These are phyloP conservation scores for Tephrocybe rancida DNA, from an alignment of 768 basidiomycete species.

Conservation along the genomic window DNA sequence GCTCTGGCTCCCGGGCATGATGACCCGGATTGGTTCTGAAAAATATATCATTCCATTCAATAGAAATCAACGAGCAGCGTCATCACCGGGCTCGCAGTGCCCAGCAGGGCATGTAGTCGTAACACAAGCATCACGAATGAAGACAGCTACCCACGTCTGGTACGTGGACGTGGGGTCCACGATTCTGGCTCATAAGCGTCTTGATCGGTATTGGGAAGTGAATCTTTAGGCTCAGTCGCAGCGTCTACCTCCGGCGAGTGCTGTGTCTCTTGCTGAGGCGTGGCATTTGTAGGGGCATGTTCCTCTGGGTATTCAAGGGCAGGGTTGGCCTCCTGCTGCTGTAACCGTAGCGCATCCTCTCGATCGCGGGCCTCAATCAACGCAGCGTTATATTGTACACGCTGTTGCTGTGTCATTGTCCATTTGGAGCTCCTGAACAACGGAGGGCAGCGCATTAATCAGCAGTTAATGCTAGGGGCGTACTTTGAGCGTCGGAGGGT, in stretches of 20 bases:
- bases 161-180: conserved; percentile 17
- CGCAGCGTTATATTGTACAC: conserved; percentile 54
- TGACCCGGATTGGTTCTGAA: too few relatives aligned
- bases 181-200: conserved; percentile 17
- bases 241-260: neutral
- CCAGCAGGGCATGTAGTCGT: too few relatives aligned
- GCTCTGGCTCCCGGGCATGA: too few relatives aligned
- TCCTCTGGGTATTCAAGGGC: conserved; percentile 6
- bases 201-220: conserved; percentile 1
- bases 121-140: too few relatives aligned
- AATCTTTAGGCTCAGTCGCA: conserved; percentile 1
- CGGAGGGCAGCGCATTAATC: conserved; percentile 1
- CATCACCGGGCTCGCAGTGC: too few relatives aligned
- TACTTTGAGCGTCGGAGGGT: conserved; percentile 45
- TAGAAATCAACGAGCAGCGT: too few relatives aligned
- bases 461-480: neutral
- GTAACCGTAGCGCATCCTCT: conserved; percentile 39
- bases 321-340: conserved; percentile 5
- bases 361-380: conserved; percentile 57
- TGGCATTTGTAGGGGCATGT: neutral
- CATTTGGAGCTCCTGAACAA: conserved; percentile 56
- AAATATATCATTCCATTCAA: too few relatives aligned
- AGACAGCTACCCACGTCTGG: conserved; percentile 11
- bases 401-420: conserved; percentile 54
- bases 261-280: neutral